Evolutionary conservation across 1,284 basidiomycete species (phyloP).

Genomic region (Agroathelia rolfsii): DNA sequence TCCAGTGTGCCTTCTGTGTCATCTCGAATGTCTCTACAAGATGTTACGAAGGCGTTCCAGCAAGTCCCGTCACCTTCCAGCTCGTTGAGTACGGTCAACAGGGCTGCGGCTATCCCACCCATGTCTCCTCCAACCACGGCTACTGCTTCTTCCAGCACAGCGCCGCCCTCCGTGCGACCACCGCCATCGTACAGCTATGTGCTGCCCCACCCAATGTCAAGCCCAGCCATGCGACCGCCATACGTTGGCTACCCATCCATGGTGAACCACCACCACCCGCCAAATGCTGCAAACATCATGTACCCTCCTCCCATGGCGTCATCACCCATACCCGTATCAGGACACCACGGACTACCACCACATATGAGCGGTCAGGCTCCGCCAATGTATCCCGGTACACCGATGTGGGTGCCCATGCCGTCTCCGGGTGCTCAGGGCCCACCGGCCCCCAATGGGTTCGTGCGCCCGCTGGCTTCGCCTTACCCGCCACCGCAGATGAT

Average conservation of each 20-base stretch:
- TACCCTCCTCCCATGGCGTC: constrained; percentile 49
- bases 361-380: constrained; percentile 48
- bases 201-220: constrained; percentile 27
- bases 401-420: constrained; percentile 64
- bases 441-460: constrained; percentile 39
- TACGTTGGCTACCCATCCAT: constrained; percentile 53
- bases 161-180: constrained; percentile 30
- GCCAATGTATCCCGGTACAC: constrained; percentile 43
- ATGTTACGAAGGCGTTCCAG: constrained; percentile 76
- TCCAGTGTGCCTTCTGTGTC: constrained; percentile 37
- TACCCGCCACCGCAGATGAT: constrained; percentile 56
- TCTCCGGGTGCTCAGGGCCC: constrained; percentile 31
- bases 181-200: constrained; percentile 21
- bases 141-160: too few species aligned
- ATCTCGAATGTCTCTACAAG: constrained; percentile 67
- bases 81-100: too few species aligned
- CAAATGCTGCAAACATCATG: constrained; percentile 47
- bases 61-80: constrained; percentile 54
- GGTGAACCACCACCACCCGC: constrained; percentile 60
- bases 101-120: too few species aligned
- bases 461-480: constrained; percentile 50
- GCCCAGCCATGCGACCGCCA: constrained; percentile 37
- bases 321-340: constrained; percentile 56
- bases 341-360: too few species aligned
- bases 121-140: constrained; percentile 38